Percentiles rank a stretch among this genome's conserved stretches.
Evolutionary conservation across 2,329 filamentous ascomycete species (phyloP).

Genomic region (Plectosphaerella sp.): DNA sequence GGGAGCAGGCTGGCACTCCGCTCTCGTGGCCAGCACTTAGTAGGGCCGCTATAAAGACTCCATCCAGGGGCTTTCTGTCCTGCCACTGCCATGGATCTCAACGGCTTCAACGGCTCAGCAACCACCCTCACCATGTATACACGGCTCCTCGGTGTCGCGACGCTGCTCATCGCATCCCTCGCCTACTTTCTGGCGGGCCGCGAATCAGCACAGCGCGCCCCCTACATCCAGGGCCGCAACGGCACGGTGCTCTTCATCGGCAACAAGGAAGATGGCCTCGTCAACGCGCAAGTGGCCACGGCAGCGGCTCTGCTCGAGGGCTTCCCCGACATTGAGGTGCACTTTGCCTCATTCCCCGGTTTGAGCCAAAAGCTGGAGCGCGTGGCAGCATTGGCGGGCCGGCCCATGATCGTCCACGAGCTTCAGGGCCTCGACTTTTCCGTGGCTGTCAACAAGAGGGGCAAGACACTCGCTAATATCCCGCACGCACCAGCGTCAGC

Average conservation of each 20-base stretch:
- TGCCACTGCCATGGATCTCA: too few relatives aligned
- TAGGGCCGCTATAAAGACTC: too few relatives aligned
- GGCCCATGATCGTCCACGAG: slow-evolving; percentile 18
- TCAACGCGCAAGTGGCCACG: slow-evolving; percentile 31
- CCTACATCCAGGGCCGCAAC: slow-evolving; percentile 14
- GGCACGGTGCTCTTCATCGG: slow-evolving; percentile 28
- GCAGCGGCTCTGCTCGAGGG: slow-evolving; percentile 25
- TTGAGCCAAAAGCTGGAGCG: slow-evolving; percentile 8
- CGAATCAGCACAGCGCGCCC: neutral
- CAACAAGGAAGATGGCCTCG: slow-evolving; percentile 25
- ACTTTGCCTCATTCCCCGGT: slow-evolving; percentile 26
- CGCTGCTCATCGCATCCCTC: neutral
- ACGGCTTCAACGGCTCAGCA: too few relatives aligned
- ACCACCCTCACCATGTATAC: neutral
- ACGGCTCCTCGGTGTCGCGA: neutral
- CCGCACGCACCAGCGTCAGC: slow-evolving; percentile 14
- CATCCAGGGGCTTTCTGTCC: too few relatives aligned
- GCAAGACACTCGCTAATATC: slow-evolving; percentile 10
- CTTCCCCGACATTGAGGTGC: slow-evolving; percentile 24
- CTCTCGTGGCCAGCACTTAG: too few relatives aligned
- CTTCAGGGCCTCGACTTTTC: slow-evolving; percentile 15
- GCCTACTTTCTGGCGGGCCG: neutral
- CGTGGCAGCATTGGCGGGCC: slow-evolving; percentile 10
- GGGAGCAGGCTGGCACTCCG: too few relatives aligned
- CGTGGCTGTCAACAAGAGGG: slow-evolving; percentile 5